phyloP scores from a whole-genome alignment of 2,329 filamentous ascomycete species.

The Juglanconis oblonga region DNA sequence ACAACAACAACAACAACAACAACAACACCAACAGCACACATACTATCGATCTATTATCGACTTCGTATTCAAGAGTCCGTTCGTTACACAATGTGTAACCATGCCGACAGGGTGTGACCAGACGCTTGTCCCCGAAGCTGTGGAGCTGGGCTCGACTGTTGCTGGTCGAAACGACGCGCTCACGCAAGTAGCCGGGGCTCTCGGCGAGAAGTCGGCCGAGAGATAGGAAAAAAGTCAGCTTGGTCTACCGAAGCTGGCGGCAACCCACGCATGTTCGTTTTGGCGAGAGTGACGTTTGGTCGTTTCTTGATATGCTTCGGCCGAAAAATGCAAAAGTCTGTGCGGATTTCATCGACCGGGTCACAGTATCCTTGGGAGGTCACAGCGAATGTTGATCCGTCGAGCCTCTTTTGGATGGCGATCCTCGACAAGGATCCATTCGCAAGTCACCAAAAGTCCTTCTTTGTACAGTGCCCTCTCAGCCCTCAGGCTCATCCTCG shows the following conservation, averaged over 20 bases:
- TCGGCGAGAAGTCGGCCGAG: background rate
- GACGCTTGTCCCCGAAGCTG: background rate
- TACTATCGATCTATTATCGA: background rate
- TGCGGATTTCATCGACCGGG: background rate
- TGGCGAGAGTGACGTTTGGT: too few relatives aligned
- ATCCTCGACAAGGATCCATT: too few relatives aligned
- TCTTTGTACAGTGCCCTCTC: background rate
- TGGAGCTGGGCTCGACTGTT: background rate
- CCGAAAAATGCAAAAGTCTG: background rate
- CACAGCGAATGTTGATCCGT: background rate
- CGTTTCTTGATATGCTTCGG: background rate
- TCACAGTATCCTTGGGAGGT: background rate
- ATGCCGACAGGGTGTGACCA: background rate
- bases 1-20: too few relatives aligned
- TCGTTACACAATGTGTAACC: background rate
- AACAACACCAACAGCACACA: too few relatives aligned
- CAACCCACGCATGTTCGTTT: too few relatives aligned
- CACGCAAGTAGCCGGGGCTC: too few relatives aligned
- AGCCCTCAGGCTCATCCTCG: too few relatives aligned
- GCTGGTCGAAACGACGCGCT: too few relatives aligned
- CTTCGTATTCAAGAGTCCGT: background rate
- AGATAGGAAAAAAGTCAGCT: background rate
- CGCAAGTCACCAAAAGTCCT: background rate
- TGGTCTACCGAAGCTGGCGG: too few relatives aligned
- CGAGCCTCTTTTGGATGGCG: background rate